Evolutionary conservation across 2,329 filamentous ascomycete genomes (phyloP).

Genomic region (Akanthomyces lecanii): DNA sequence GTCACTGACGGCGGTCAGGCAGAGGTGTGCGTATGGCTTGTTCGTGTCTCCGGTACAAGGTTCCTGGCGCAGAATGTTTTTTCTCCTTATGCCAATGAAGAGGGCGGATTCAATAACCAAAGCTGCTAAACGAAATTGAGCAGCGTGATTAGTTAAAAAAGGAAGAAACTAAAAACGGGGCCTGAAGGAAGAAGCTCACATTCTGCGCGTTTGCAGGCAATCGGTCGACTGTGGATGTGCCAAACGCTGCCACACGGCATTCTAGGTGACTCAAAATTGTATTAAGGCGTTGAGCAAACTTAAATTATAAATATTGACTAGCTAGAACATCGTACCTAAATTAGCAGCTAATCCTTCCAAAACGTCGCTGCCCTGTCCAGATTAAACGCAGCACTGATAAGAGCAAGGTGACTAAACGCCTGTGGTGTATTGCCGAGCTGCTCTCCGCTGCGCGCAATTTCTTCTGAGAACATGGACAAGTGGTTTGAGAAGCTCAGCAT

Average conservation of each 20-base stretch:
- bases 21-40: too few species aligned
- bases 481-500: constrained; percentile 75
- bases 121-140: too few species aligned
- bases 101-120: too few species aligned
- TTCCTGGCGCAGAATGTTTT: too few species aligned
- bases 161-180: too few species aligned
- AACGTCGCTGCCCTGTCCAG: constrained; percentile 40
- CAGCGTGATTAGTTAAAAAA: too few species aligned
- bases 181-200: background rate
- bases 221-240: background rate
- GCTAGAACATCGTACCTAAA: too few species aligned
- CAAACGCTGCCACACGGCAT: background rate
- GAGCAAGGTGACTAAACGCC: constrained; percentile 71
- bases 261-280: background rate
- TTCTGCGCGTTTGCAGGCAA: background rate
- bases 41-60: too few species aligned
- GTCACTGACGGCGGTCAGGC: too few species aligned
- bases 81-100: too few species aligned
- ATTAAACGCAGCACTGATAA: constrained; percentile 75
- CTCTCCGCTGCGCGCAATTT: constrained; percentile 70
- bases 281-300: background rate
- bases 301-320: background rate
- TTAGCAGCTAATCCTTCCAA: background rate
- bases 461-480: constrained; percentile 73
- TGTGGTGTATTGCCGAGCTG: constrained; percentile 77